phyloP scores from a whole-genome alignment of 305 asterid genomes.

The Fraxinus albicans region DNA sequence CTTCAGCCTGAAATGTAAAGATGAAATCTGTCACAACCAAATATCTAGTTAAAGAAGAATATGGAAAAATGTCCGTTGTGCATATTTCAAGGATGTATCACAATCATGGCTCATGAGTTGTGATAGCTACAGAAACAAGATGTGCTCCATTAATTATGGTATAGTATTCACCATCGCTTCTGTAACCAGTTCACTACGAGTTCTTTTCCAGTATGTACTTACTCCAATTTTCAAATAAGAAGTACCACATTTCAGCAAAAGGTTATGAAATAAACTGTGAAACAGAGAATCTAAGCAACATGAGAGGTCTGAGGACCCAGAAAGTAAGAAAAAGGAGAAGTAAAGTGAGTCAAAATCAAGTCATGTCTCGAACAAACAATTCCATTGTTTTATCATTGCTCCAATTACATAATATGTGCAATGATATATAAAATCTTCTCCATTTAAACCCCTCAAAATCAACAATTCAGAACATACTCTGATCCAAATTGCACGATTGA shows the following conservation, averaged over 20 bases:
- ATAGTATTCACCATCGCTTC: neutral
- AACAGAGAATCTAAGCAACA: neutral
- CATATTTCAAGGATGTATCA: neutral
- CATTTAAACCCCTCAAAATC: neutral
- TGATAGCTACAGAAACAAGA: neutral
- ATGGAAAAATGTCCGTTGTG: neutral
- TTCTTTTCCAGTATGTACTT: neutral
- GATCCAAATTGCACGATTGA: neutral
- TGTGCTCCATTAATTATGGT: neutral
- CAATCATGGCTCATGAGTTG: neutral
- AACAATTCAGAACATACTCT: neutral
- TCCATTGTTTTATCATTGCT: neutral
- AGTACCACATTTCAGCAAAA: neutral
- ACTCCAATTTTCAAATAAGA: neutral
- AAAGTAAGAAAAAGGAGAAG: neutral
- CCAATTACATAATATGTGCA: neutral
- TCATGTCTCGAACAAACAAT: neutral
- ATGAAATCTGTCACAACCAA: constrained; percentile 6
- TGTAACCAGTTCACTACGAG: neutral
- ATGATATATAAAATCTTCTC: neutral
- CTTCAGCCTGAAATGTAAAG: constrained; percentile 27
- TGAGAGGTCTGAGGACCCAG: constrained; percentile 4
- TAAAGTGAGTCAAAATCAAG: neutral
- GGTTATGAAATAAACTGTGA: neutral
- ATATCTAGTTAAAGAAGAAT: neutral